Evolutionary conservation across 768 basidiomycete species (phyloP).

Genomic region (Lentinula boryana): DNA sequence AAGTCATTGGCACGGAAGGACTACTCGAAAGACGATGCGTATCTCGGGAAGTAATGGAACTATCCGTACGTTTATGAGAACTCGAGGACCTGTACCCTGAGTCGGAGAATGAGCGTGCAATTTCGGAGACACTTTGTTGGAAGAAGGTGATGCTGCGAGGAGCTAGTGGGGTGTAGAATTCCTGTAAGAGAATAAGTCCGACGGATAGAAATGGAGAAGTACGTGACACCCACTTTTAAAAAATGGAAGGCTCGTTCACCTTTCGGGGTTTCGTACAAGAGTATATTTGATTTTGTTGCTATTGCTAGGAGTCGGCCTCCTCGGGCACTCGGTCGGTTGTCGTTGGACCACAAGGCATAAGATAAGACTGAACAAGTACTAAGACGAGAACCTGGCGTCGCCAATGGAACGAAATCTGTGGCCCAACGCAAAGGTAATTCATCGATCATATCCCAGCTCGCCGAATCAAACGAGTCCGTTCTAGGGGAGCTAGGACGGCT

Average conservation of each 20-base stretch:
- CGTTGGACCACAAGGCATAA: constrained; percentile 67
- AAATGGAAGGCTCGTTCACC: constrained; percentile 81
- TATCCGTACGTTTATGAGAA: constrained; percentile 37
- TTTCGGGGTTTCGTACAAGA: constrained; percentile 76
- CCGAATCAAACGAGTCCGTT: constrained; percentile 35
- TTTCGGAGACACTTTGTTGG: constrained; percentile 57
- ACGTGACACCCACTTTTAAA: constrained; percentile 49
- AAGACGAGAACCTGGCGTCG: constrained; percentile 58
- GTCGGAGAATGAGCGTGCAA: constrained; percentile 37
- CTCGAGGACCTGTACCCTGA: constrained; percentile 17
- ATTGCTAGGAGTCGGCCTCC: constrained; percentile 61
- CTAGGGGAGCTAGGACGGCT: constrained; percentile 13
- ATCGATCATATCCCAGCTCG: constrained; percentile 68
- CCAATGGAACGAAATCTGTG: constrained; percentile 81
- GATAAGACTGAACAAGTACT: constrained; percentile 50
- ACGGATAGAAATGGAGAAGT: background rate
- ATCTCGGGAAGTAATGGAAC: constrained; percentile 30
- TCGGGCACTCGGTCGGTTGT: constrained; percentile 36
- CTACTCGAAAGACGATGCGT: constrained; percentile 19
- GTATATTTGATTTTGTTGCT: constrained; percentile 65
- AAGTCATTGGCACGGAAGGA: constrained; percentile 31
- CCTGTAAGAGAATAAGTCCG: constrained; percentile 34
- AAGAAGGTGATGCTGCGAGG: constrained; percentile 67
- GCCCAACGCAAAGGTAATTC: constrained; percentile 77
- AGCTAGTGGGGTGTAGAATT: constrained; percentile 75